Evolutionary conservation across 2,329 filamentous ascomycete species (phyloP).

Genomic region (Talaromyces sp.): DNA sequence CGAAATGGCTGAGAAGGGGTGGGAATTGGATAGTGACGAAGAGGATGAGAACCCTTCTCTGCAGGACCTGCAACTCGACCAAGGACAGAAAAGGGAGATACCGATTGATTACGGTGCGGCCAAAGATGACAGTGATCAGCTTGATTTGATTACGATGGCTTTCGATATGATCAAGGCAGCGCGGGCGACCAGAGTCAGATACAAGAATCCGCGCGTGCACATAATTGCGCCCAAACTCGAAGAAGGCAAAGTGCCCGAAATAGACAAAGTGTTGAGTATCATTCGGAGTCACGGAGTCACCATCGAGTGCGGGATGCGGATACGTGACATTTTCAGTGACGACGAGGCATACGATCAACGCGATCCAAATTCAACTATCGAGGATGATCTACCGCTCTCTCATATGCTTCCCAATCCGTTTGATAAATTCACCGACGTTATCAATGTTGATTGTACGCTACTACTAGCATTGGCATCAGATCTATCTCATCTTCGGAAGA

Average conservation of each 20-base stretch:
- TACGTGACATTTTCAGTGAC: constrained; percentile 16
- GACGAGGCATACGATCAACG: constrained; percentile 14
- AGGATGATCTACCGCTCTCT: constrained; percentile 25
- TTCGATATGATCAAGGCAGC: constrained; percentile 58
- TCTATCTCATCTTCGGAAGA: constrained; percentile 57
- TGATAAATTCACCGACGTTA: constrained; percentile 40
- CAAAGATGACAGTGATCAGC: constrained; percentile 51
- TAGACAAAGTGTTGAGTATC: constrained; percentile 55
- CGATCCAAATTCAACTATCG: constrained; percentile 16
- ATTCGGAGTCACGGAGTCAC: constrained; percentile 51
- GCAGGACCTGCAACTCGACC: not conserved
- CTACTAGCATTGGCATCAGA: constrained; percentile 71
- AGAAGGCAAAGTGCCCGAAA: constrained; percentile 48
- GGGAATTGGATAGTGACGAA: constrained; percentile 49
- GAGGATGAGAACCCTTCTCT: not conserved
- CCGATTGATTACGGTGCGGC: constrained; percentile 33
- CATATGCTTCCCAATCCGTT: constrained; percentile 40
- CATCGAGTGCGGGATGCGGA: constrained; percentile 35
- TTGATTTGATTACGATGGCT: constrained; percentile 60
- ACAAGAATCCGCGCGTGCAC: constrained; percentile 56
- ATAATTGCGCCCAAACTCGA: constrained; percentile 60
- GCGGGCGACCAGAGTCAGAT: constrained; percentile 54
- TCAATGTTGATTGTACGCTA: constrained; percentile 58
- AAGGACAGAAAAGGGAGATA: not conserved
- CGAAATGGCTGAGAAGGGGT: constrained; percentile 66